Base-by-base conservation (phyloP, 1,284 basidiomycete species). In the Apiotrichum brassicae region DNA sequence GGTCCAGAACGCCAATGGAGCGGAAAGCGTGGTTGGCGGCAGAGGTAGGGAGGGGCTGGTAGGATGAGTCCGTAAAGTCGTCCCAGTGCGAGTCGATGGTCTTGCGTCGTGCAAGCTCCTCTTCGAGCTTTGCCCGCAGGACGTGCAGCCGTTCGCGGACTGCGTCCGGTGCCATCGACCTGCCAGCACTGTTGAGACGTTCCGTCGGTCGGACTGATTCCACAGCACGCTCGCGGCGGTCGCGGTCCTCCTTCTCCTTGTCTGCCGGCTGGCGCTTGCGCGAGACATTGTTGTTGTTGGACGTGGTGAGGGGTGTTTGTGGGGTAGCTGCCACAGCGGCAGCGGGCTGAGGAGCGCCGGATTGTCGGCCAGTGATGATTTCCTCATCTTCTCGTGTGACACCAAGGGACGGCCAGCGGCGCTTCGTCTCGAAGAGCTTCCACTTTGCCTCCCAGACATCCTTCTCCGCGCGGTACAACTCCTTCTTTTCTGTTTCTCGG, bases 321-420 rank as follows among this genome's bases (percentile, higher is more conserved):
- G n/a, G 11, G 16, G 49, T 49, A 13, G 58, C 58, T 25, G 50
- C 56, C 14, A 53, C 81, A 78, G 55, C 81, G 48, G 59, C 67
- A 76, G 66, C 87, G 82, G 43, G 63, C n/a, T n/a, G n/a, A n/a
- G n/a, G n/a, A n/a, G n/a, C n/a, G 55, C 68, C 85, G 83, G 74
- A 90, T 48, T 64, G 58, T 36, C 64, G 49, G n/a, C 69, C 69
- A 26, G 66, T 71, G 42, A 71, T 70, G 36, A 66, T 57, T 50
- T 91, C 77, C 47, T 93, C 89, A 43, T 94, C 90, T 57, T 94
- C 90, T 7, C 80, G 78, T 57, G 85, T 84, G 58, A 83, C 78
- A 28, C 81, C 81, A 43, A 89, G 69, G 1, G 72, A 63, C 9
- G 86, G 83, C 70, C 81, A 82, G 64, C 83, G 83, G 47, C 86